These are phyloP conservation scores for Hordeum pubiflorum DNA, from an alignment of 202 grass and related monocot genomes.

Conservation along the genomic window DNA sequence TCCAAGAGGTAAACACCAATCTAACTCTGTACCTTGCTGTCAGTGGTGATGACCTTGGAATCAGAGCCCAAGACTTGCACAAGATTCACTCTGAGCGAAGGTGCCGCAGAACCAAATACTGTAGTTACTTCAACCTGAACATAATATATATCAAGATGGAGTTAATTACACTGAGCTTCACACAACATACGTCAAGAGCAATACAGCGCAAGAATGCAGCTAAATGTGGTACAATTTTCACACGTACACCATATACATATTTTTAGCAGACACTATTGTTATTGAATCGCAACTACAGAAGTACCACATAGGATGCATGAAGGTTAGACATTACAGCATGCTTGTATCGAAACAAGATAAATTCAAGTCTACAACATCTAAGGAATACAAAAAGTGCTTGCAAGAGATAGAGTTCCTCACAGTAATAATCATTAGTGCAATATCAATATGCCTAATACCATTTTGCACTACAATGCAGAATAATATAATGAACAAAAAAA, in stretches of 20 bases:
- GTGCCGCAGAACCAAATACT: constrained; percentile 73
- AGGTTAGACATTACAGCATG: neutral
- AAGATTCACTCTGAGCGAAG: constrained; percentile 66
- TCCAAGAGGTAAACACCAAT: neutral
- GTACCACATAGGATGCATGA: neutral
- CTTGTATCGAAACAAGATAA: neutral
- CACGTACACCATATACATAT: neutral
- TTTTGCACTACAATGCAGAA: neutral
- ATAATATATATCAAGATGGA: neutral
- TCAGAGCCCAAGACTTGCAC: constrained; percentile 58
- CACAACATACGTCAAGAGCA: neutral
- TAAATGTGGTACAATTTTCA: neutral
- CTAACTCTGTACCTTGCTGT: constrained; percentile 54
- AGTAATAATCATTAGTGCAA: neutral
- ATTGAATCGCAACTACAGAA: neutral
- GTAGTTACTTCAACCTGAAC: constrained; percentile 94
- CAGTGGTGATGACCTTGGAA: constrained; percentile 51
- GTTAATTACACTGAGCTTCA: neutral
- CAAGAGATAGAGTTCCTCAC: neutral
- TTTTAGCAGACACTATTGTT: neutral
- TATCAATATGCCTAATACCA: neutral
- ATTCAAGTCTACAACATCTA: neutral
- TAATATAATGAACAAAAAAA: neutral
- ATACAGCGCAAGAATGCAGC: neutral
- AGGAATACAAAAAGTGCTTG: neutral